Conservation (phyloP, 305 asterid species). For the Fraxinus albicans region DNA sequence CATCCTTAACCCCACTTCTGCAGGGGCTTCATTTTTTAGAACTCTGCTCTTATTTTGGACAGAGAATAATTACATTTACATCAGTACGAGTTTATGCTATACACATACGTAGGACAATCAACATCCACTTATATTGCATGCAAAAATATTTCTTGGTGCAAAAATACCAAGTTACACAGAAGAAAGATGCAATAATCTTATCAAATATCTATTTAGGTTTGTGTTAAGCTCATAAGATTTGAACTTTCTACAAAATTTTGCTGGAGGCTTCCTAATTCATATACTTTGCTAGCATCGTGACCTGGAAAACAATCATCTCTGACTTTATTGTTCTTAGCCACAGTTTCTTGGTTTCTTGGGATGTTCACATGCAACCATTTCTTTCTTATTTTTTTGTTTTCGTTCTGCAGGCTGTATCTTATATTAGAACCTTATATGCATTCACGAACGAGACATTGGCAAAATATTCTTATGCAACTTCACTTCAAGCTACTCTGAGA, state of each 20-base stretch:
- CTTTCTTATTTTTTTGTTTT: neutral
- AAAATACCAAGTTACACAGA: neutral
- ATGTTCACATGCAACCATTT: neutral
- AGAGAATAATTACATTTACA: neutral
- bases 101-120: neutral
- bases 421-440: slow-evolving; percentile 84
- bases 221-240: neutral
- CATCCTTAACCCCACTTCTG: neutral
- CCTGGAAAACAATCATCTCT: neutral
- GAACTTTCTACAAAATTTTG: neutral
- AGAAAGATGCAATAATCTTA: neutral
- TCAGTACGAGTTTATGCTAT: neutral
- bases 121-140: neutral
- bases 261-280: neutral
- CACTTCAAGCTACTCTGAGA: slow-evolving; percentile 97
- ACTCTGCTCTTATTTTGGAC: neutral
- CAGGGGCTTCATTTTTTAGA: neutral
- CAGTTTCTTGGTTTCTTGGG: slow-evolving; percentile 23
- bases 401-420: slow-evolving; percentile 87
- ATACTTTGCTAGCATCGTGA: neutral
- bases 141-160: neutral
- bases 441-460: slow-evolving; percentile 97
- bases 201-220: neutral
- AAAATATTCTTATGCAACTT: slow-evolving; percentile 96
- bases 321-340: slow-evolving; percentile 12